Evolutionary conservation across 495 filamentous ascomycete species (phyloP).

Genomic region (Delitschia confertaspora): DNA sequence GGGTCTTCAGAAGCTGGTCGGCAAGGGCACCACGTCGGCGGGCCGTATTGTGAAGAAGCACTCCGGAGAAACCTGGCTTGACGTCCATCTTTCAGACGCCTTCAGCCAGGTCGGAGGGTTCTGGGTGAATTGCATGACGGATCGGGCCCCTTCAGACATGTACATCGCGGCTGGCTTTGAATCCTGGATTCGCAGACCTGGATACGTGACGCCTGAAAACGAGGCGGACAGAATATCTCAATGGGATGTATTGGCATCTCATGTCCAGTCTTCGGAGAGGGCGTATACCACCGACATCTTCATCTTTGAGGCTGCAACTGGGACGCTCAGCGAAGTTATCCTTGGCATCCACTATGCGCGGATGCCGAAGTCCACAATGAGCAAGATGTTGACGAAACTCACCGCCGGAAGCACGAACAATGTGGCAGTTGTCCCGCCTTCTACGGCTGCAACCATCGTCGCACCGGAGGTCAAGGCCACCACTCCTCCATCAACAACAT

Average conservation of each 20-base stretch:
- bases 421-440: constrained; percentile 4
- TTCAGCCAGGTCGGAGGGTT: constrained; percentile 48
- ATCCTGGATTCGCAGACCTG: constrained; percentile 38
- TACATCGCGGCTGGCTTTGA: constrained; percentile 44
- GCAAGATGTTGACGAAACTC: constrained; percentile 31
- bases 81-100: constrained; percentile 33
- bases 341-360: constrained; percentile 43
- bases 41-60: constrained; percentile 40
- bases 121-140: constrained; percentile 48
- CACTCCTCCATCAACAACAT: too few relatives aligned
- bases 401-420: neutral
- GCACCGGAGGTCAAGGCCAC: too few relatives aligned
- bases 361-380: constrained; percentile 40
- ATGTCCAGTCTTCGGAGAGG: constrained; percentile 34
- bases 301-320: constrained; percentile 40
- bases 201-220: too few relatives aligned
- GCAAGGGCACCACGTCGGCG: constrained; percentile 37
- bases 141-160: constrained; percentile 37
- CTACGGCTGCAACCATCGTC: too few relatives aligned
- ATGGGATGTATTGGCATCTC: constrained; percentile 41
- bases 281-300: constrained; percentile 44
- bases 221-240: too few relatives aligned
- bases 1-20: constrained; percentile 42
- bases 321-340: constrained; percentile 40
- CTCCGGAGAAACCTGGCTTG: constrained; percentile 35